Conservation (phyloP, 441 rosid genomes). For the Macaranga tanarius region DNA sequence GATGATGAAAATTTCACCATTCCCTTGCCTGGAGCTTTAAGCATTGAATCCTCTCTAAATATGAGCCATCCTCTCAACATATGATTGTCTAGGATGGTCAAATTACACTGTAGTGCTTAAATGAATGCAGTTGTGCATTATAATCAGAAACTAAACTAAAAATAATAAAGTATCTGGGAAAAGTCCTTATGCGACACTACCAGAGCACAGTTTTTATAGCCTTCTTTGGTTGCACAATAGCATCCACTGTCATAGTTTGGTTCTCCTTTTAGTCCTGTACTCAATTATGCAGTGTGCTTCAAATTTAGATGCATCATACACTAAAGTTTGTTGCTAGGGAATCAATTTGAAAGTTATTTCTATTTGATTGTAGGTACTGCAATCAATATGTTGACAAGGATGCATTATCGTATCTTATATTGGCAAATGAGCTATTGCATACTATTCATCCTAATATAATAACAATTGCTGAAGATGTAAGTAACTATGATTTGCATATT, state of each 20-base stretch:
- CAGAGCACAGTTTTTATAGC: background rate
- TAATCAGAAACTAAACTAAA: background rate
- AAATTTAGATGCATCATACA: background rate
- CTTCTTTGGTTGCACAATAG: background rate
- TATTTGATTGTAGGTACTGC: constrained; percentile 69
- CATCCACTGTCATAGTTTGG: background rate
- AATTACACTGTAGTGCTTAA: background rate
- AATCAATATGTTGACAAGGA: constrained; percentile 92
- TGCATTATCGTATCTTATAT: constrained; percentile 81
- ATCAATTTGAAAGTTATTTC: constrained; percentile 24
- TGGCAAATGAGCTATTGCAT: constrained; percentile 93
- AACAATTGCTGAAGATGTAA: constrained; percentile 97
- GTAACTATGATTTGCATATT: constrained; percentile 29
- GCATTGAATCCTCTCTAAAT: background rate
- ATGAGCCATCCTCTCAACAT: background rate
- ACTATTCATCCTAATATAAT: constrained; percentile 79
- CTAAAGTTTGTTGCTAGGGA: background rate
- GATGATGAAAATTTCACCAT: background rate
- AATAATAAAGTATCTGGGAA: background rate
- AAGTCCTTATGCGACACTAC: background rate
- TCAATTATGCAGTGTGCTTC: background rate
- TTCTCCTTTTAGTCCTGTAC: constrained; percentile 3
- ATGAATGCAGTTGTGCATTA: background rate
- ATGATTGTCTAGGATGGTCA: background rate
- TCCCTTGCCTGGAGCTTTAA: background rate